Conservation (phyloP, 345 rosid species). For the Eutrema yunnanense region DNA sequence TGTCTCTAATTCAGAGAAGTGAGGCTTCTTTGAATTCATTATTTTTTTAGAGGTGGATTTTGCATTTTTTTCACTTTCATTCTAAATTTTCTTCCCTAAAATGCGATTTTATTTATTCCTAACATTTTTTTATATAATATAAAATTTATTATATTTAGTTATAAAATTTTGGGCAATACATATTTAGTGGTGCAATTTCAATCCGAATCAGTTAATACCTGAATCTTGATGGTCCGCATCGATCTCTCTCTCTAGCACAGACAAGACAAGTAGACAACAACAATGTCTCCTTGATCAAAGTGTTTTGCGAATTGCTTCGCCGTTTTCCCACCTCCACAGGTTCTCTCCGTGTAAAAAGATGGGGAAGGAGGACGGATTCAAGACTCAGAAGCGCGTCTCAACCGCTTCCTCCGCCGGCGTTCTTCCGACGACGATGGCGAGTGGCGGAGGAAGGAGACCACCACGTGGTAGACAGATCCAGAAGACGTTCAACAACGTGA, state of each 20-base stretch:
- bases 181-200: neutral
- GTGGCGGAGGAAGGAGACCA: slow-evolving; percentile 30
- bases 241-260: neutral
- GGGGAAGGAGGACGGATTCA: slow-evolving; percentile 54
- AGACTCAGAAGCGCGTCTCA: slow-evolving; percentile 61
- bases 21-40: too few species aligned
- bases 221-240: slow-evolving; percentile 4
- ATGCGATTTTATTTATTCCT: too few species aligned
- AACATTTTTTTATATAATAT: too few species aligned
- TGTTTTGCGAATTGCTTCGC: neutral
- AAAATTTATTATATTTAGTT: neutral
- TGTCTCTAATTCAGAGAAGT: too few species aligned
- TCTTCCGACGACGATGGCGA: slow-evolving; percentile 42
- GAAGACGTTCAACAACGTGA: slow-evolving; percentile 83
- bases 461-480: slow-evolving; percentile 82
- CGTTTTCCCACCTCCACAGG: neutral
- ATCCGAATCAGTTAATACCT: neutral
- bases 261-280: slow-evolving; percentile 7
- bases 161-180: neutral
- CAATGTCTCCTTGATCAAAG: slow-evolving; percentile 11
- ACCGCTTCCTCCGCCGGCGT: slow-evolving; percentile 25
- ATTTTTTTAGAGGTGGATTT: too few species aligned
- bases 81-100: too few species aligned
- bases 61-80: too few species aligned
- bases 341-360: slow-evolving; percentile 10